phyloP scores from a whole-genome alignment of 169 alveolate species.

The Neospora caninum region DNA sequence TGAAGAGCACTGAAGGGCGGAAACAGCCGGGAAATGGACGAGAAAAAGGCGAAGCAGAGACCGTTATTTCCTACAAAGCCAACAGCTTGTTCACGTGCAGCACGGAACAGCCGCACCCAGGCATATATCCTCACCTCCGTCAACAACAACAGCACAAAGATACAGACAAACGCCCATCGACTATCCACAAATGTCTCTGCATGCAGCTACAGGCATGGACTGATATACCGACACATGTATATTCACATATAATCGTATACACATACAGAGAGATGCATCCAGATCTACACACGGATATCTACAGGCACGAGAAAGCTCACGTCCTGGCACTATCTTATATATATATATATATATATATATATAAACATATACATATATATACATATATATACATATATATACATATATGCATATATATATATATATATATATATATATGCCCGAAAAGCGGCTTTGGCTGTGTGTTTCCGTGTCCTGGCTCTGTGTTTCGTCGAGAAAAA shows the following conservation, averaged over 20 bases:
- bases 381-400: background rate
- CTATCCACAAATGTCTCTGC: no score
- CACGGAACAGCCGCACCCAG: no score
- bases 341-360: conserved; percentile 2
- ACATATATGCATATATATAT: background rate
- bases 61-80: no score
- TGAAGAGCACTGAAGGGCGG: no score
- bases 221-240: no score
- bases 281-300: background rate
- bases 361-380: background rate
- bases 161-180: no score
- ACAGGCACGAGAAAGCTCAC: background rate
- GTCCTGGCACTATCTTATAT: no score
- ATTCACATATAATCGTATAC: background rate
- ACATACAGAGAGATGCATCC: background rate
- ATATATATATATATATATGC: background rate
- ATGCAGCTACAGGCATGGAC: no score
- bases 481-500: background rate
- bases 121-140: no score
- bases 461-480: background rate
- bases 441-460: no score
- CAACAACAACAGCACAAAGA: no score
- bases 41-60: background rate
- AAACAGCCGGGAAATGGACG: background rate
- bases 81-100: no score